Conservation (phyloP, 2,329 filamentous ascomycete genomes). For the Penicillium corylophilum region DNA sequence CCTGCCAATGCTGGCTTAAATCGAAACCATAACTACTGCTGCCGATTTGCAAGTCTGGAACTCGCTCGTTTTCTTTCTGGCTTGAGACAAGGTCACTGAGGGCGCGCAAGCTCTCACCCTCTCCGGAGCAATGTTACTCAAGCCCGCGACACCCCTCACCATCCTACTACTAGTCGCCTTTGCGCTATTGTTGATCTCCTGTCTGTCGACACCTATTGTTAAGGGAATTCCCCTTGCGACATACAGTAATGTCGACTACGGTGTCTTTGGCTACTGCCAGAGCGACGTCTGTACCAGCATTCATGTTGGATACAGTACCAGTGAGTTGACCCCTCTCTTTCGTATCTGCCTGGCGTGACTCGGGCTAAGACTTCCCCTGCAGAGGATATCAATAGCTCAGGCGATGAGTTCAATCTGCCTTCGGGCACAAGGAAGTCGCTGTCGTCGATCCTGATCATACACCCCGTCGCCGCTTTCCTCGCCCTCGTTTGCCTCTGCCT, state of each 20-base stretch:
- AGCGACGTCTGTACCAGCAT: constrained; percentile 65
- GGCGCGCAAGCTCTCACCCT: constrained; percentile 6
- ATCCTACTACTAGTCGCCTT: constrained; percentile 84
- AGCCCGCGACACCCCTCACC: constrained; percentile 87
- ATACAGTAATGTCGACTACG: constrained; percentile 75
- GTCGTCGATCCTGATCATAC: constrained; percentile 87
- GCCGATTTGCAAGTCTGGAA: constrained; percentile 7
- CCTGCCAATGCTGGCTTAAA: constrained; percentile 15
- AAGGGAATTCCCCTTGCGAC: constrained; percentile 78
- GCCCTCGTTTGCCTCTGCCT: constrained; percentile 82
- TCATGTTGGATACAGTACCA: constrained; percentile 80
- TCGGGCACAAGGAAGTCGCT: constrained; percentile 67
- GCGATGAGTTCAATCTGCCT: constrained; percentile 60
- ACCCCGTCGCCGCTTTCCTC: constrained; percentile 84
- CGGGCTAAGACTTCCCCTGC: constrained; percentile 7
- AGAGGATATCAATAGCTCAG: constrained; percentile 41
- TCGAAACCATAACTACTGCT: background rate
- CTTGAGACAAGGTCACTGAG: constrained; percentile 4
- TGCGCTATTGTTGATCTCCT: constrained; percentile 77
- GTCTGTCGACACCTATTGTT: constrained; percentile 88
- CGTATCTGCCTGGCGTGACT: constrained; percentile 8
- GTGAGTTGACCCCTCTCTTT: constrained; percentile 53
- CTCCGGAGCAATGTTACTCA: constrained; percentile 63
- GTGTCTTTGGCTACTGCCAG: constrained; percentile 87
- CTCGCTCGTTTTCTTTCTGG: constrained; percentile 4